Evolutionary conservation across 768 basidiomycete species (phyloP).

Genomic region (Suillus plorans): DNA sequence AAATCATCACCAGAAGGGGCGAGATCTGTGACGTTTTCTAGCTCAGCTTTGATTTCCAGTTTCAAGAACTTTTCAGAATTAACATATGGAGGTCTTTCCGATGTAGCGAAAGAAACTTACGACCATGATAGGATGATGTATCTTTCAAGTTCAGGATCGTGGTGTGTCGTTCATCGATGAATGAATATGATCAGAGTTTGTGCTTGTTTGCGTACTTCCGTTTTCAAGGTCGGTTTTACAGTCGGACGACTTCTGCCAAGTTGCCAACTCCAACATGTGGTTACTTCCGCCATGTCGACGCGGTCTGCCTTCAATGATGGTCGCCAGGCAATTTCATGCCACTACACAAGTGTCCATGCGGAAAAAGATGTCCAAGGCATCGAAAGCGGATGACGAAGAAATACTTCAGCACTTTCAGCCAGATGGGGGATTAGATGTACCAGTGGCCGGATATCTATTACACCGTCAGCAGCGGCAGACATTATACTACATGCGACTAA

Average conservation of each 20-base stretch:
- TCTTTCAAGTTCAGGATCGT: background rate
- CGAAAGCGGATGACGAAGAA: conserved; percentile 41
- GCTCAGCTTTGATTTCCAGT: conserved; percentile 74
- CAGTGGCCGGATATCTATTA: conserved; percentile 68
- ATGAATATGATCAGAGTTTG: conserved; percentile 17
- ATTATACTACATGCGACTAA: conserved; percentile 77
- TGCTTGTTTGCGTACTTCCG: conserved; percentile 20
- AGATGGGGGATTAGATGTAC: conserved; percentile 53
- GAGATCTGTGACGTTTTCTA: conserved; percentile 76
- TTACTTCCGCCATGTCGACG: conserved; percentile 19
- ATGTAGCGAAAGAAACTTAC: conserved; percentile 35
- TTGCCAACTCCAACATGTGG: conserved; percentile 19
- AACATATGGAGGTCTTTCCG: conserved; percentile 1
- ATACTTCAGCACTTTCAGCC: conserved; percentile 37
- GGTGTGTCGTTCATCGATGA: background rate
- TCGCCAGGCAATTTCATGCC: conserved; percentile 24
- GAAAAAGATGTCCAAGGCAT: conserved; percentile 22
- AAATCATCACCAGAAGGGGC: conserved; percentile 66
- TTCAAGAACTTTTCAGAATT: conserved; percentile 45
- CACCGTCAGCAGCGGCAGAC: conserved; percentile 72
- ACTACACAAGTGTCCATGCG: conserved; percentile 20
- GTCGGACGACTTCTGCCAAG: background rate
- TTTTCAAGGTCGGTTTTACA: background rate
- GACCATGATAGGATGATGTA: conserved; percentile 42
- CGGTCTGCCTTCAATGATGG: conserved; percentile 10